Conservation (phyloP, 495 filamentous ascomycete genomes). For the Aspergillus homomorphus region DNA sequence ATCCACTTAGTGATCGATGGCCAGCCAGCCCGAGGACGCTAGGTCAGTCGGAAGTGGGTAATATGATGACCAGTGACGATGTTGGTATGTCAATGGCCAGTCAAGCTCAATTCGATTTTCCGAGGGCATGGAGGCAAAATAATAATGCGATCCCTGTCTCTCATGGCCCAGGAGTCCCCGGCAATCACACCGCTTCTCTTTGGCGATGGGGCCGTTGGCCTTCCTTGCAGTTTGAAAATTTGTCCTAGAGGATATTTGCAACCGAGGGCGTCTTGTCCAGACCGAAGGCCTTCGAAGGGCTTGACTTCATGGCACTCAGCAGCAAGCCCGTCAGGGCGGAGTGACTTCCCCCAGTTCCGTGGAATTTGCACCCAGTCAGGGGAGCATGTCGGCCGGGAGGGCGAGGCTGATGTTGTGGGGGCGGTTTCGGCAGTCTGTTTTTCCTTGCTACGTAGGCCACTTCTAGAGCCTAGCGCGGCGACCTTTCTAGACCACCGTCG, state of each 20-base stretch:
- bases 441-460: neutral
- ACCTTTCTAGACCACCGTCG: conserved; percentile 33
- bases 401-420: conserved; percentile 28
- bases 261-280: neutral
- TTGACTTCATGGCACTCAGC: too few species aligned
- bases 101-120: neutral
- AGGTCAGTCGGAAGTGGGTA: neutral
- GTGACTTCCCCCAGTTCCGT: too few species aligned
- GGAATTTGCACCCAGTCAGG: neutral
- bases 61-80: neutral
- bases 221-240: neutral
- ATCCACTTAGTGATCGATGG: neutral
- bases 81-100: neutral
- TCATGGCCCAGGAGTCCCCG: neutral
- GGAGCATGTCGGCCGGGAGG: conserved; percentile 1
- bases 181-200: neutral
- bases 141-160: neutral
- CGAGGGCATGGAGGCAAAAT: neutral
- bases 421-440: conserved; percentile 15
- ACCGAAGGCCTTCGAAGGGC: too few species aligned
- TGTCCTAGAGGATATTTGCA: neutral
- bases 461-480: conserved; percentile 10
- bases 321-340: too few species aligned
- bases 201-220: too few species aligned
- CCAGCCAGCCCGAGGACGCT: neutral